Conservation (phyloP, 2,329 filamentous ascomycete genomes). For the Trichoderma lentiforme region DNA sequence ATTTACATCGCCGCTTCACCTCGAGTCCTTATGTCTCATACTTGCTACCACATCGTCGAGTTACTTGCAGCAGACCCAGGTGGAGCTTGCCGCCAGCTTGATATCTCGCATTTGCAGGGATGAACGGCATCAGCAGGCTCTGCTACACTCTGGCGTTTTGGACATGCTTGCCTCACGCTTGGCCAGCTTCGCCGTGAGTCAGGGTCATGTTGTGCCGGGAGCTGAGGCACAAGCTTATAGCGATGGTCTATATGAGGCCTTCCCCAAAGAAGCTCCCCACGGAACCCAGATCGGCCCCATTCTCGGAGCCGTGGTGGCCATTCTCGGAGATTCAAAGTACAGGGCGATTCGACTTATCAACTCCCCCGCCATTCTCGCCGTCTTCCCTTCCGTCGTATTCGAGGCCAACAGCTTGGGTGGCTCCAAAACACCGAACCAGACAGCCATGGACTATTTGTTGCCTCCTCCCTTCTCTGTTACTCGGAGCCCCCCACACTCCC, state of each 20-base stretch:
- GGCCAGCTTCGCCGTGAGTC: conserved; percentile 64
- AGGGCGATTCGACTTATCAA: conserved; percentile 69
- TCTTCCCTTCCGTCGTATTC: conserved; percentile 62
- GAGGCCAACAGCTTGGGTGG: conserved; percentile 19
- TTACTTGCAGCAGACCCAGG: conserved; percentile 57
- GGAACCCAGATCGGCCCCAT: conserved; percentile 63
- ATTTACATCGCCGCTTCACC: conserved; percentile 58
- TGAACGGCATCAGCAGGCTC: conserved; percentile 65
- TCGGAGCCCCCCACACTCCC: conserved; percentile 27
- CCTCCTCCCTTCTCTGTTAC: conserved; percentile 49
- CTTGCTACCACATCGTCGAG: conserved; percentile 56
- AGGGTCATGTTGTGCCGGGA: conserved; percentile 66
- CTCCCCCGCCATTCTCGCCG: conserved; percentile 65
- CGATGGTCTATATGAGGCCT: conserved; percentile 52
- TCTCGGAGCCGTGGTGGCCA: conserved; percentile 71
- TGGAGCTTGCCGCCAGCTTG: conserved; percentile 56
- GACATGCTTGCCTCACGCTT: conserved; percentile 74
- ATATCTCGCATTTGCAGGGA: conserved; percentile 62
- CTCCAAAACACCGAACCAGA: conserved; percentile 44
- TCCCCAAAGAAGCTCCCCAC: conserved; percentile 60
- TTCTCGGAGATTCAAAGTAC: conserved; percentile 76
- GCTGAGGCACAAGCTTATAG: conserved; percentile 54
- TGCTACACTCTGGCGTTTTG: conserved; percentile 71
- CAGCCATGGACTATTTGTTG: conserved; percentile 63
- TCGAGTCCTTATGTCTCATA: conserved; percentile 63